Conservation (phyloP, 2,329 filamentous ascomycete species). For the Coniochaeta sp. region DNA sequence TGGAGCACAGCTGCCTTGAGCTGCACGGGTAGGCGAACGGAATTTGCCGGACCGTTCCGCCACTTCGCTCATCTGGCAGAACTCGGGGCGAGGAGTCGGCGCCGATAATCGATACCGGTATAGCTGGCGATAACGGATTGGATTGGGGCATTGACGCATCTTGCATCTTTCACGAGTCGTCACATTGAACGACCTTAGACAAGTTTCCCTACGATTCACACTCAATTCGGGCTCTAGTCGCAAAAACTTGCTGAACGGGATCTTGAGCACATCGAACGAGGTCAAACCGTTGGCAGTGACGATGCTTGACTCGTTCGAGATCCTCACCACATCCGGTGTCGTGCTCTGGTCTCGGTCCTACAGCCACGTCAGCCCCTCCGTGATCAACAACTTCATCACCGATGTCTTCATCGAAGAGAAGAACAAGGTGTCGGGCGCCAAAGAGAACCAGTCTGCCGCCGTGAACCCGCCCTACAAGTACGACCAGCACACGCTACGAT, state of each 20-base stretch:
- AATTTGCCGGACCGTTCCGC: neutral
- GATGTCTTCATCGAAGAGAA: slow-evolving; percentile 98
- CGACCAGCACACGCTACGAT: slow-evolving; percentile 92
- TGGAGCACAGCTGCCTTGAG: neutral
- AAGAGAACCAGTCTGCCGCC: slow-evolving; percentile 50
- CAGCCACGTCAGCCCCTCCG: slow-evolving; percentile 66
- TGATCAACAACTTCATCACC: slow-evolving; percentile 91
- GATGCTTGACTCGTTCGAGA: slow-evolving; percentile 97
- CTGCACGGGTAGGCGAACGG: neutral
- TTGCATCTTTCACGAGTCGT: no score
- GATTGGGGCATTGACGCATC: neutral
- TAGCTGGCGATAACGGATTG: neutral
- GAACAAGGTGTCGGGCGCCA: slow-evolving; percentile 52
- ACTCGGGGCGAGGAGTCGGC: neutral
- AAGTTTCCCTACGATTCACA: no score
- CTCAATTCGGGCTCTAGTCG: no score
- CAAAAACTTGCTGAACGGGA: no score
- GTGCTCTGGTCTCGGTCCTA: slow-evolving; percentile 94
- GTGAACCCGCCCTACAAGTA: slow-evolving; percentile 72
- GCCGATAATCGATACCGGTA: neutral
- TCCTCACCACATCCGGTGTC: slow-evolving; percentile 90
- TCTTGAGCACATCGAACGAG: neutral
- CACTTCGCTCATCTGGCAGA: neutral
- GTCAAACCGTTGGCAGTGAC: slow-evolving; percentile 8
- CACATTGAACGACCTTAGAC: no score